A percentile compares a stretch with the other conserved stretches of the same genome.
Conservation (phyloP, 805 yeast species). For the Wickerhamomyces subpelliculosus region DNA sequence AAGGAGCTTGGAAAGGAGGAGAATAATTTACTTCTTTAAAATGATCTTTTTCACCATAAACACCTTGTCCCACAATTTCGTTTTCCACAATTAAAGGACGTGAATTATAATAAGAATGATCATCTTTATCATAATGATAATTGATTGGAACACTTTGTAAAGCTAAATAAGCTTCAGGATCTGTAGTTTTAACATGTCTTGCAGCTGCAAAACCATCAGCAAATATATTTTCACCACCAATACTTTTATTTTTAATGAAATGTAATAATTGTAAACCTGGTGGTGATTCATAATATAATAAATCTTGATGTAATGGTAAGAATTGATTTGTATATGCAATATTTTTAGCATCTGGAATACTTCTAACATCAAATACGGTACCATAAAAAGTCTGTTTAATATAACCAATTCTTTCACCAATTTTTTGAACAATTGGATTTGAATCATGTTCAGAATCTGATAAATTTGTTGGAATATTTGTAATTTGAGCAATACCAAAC, state of each 20-base stretch:
- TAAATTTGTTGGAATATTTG: constrained; percentile 41
- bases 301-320: constrained; percentile 73
- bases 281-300: constrained; percentile 71
- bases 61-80: constrained; percentile 11
- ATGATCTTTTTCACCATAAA: constrained; percentile 16
- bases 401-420: constrained; percentile 56
- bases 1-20: constrained; percentile 81
- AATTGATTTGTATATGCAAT: constrained; percentile 61
- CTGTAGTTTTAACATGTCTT: constrained; percentile 41
- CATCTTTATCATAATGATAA: constrained; percentile 58
- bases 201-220: constrained; percentile 69
- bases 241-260: constrained; percentile 41
- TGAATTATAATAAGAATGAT: constrained; percentile 52
- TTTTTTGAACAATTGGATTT: constrained; percentile 31
- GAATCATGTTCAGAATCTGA: constrained; percentile 20
- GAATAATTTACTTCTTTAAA: constrained; percentile 64
- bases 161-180: constrained; percentile 59
- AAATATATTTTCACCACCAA: constrained; percentile 65
- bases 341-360: constrained; percentile 48
- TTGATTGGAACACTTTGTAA: constrained; percentile 57
- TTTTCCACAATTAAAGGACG: constrained; percentile 61
- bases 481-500: constrained; percentile 51
- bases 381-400: constrained; percentile 70
- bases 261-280: constrained; percentile 75
- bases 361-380: constrained; percentile 57